These are phyloP conservation scores for Orbilia oligospora DNA, from an alignment of 2,329 filamentous ascomycete species.

Conservation along the genomic window DNA sequence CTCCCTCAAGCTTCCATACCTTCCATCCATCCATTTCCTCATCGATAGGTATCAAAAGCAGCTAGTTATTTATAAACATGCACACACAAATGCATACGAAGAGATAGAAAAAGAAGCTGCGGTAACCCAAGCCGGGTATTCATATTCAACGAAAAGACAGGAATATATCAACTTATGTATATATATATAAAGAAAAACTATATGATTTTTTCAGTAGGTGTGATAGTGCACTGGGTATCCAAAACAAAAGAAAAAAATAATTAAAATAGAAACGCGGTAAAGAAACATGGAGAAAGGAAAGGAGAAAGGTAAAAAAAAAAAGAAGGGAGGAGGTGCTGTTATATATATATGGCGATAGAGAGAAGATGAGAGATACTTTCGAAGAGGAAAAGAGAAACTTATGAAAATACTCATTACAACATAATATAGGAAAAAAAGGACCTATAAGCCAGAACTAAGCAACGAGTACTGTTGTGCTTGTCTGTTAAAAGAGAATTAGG, in stretches of 20 bases:
- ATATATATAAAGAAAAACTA: background rate
- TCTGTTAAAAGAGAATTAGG: conserved; percentile 2
- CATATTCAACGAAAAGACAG: background rate
- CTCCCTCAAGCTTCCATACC: no score
- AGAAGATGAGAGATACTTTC: background rate
- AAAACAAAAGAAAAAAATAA: conserved; percentile 50
- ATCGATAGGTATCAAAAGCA: no score
- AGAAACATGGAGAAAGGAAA: background rate
- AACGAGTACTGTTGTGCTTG: conserved; percentile 40
- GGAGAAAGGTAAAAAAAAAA: background rate
- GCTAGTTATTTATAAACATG: no score
- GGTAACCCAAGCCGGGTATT: no score
- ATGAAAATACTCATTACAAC: conserved; percentile 51
- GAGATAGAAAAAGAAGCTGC: no score
- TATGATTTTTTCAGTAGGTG: conserved; percentile 8
- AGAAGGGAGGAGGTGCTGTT: background rate
- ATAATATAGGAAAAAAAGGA: conserved; percentile 35
- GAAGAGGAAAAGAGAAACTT: conserved; percentile 27
- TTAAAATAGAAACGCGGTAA: background rate
- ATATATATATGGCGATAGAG: background rate
- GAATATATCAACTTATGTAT: background rate
- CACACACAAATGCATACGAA: no score
- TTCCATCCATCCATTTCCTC: no score
- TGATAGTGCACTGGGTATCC: conserved; percentile 42
- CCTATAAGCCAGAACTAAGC: conserved; percentile 21